These are phyloP conservation scores for Halenospora varia DNA, from an alignment of 495 filamentous ascomycete species.

Conservation along the genomic window DNA sequence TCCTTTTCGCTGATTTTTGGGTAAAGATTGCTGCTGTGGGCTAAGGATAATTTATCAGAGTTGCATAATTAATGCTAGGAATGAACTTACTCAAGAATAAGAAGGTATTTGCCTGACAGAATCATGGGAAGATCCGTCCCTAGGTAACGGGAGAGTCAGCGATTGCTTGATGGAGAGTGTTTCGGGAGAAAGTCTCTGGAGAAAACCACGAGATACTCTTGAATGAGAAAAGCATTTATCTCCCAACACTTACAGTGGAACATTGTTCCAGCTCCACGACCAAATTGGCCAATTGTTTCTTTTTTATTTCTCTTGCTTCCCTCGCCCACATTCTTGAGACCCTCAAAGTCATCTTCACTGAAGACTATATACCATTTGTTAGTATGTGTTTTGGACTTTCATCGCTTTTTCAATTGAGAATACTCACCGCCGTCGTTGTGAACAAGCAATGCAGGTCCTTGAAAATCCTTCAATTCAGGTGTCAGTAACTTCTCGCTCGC, in stretches of 20 bases:
- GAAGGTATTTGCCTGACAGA: constrained; percentile 32
- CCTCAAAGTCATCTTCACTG: constrained; percentile 31
- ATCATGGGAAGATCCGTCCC: constrained; percentile 40
- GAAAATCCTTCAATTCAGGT: constrained; percentile 23
- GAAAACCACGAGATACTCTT: no score
- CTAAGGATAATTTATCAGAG: no score
- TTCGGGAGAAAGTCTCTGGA: no score
- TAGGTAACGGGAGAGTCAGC: no score
- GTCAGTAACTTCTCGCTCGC: constrained; percentile 20
- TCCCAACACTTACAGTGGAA: constrained; percentile 32
- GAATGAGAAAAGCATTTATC: not conserved
- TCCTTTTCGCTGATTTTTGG: constrained; percentile 23
- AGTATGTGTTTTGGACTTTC: not conserved
- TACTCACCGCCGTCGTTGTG: constrained; percentile 33
- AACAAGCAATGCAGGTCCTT: constrained; percentile 37
- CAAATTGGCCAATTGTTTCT: constrained; percentile 37
- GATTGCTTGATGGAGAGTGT: no score
- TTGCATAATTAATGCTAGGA: no score
- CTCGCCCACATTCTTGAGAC: constrained; percentile 35
- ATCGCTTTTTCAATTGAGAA: not conserved
- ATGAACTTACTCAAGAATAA: constrained; percentile 42
- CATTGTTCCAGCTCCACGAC: constrained; percentile 39
- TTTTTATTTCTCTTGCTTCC: constrained; percentile 33
- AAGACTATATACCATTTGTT: constrained; percentile 25
- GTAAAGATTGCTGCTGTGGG: constrained; percentile 32